Percentiles rank a stretch among this genome's conserved stretches.
These are phyloP conservation scores for Lathyrus tuberosus DNA, from an alignment of 306 rosid genomes.

Conservation along the genomic window DNA sequence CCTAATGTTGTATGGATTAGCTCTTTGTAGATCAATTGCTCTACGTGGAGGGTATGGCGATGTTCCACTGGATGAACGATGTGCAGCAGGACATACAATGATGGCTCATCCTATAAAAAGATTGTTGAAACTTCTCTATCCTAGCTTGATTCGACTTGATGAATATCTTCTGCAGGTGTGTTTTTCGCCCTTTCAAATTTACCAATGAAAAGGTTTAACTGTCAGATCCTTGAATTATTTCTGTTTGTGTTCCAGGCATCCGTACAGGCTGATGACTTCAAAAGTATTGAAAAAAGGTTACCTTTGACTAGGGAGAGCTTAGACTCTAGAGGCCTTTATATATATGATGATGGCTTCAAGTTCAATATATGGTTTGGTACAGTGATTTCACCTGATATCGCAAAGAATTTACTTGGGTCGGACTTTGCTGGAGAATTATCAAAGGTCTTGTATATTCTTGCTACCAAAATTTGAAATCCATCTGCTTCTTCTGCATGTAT, in stretches of 20 bases:
- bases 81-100: constrained; percentile 83
- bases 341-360: constrained; percentile 84
- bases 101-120: constrained; percentile 82
- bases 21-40: constrained; percentile 77
- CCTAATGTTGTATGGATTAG: constrained; percentile 82
- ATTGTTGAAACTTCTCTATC: constrained; percentile 86
- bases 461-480: constrained; percentile 5
- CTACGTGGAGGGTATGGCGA: constrained; percentile 94
- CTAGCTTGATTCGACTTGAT: constrained; percentile 80
- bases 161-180: constrained; percentile 78
- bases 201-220: constrained; percentile 9
- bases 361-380: constrained; percentile 86
- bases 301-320: constrained; percentile 81
- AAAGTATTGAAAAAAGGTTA: constrained; percentile 68
- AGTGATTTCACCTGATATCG: constrained; percentile 88
- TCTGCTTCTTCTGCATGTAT: constrained; percentile 12
- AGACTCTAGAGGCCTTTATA: constrained; percentile 87
- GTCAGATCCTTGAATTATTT: constrained; percentile 32
- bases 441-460: constrained; percentile 60
- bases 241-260: constrained; percentile 53
- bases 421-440: constrained; percentile 90
- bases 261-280: constrained; percentile 53
- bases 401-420: constrained; percentile 84
- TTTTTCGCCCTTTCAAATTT: constrained; percentile 28
- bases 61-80: constrained; percentile 81